Conservation (phyloP, 2,329 filamentous ascomycete genomes). For the Cladophialophora psammophila region DNA sequence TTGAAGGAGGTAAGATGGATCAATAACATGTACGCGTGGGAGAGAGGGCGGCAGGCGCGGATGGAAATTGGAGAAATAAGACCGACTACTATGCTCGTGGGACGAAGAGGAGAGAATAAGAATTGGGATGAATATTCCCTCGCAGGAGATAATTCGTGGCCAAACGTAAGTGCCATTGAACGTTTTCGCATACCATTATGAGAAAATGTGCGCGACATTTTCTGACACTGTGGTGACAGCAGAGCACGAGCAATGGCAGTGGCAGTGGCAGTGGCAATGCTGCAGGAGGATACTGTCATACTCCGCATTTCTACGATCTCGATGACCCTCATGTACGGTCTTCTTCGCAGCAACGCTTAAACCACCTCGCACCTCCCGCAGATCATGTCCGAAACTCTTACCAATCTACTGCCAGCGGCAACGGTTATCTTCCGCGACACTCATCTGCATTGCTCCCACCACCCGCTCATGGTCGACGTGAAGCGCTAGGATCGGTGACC, state of each 20-base stretch:
- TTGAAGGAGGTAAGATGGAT: conserved; percentile 36
- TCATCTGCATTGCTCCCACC: conserved; percentile 28
- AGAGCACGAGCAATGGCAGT: conserved; percentile 6
- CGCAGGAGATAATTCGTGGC: conserved; percentile 14
- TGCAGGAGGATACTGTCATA: conserved; percentile 10
- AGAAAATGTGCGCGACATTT: neutral
- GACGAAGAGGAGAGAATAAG: conserved; percentile 15
- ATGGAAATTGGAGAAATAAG: conserved; percentile 24
- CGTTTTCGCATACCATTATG: neutral
- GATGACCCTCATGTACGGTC: conserved; percentile 23
- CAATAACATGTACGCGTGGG: conserved; percentile 36
- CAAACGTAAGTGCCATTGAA: neutral
- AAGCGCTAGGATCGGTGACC: neutral
- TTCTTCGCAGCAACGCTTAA: conserved; percentile 19
- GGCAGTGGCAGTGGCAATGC: conserved; percentile 11
- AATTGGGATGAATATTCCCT: conserved; percentile 29
- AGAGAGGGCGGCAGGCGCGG: conserved; percentile 22
- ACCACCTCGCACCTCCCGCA: conserved; percentile 20
- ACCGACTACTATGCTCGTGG: conserved; percentile 25
- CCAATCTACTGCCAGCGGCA: conserved; percentile 15
- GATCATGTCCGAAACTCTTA: conserved; percentile 22
- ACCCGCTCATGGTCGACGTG: conserved; percentile 10
- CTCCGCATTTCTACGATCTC: conserved; percentile 19
- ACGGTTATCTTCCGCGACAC: conserved; percentile 20
- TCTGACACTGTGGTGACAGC: conserved; percentile 1